Conservation (phyloP, 768 basidiomycete genomes). For the Podaxis sp. region DNA sequence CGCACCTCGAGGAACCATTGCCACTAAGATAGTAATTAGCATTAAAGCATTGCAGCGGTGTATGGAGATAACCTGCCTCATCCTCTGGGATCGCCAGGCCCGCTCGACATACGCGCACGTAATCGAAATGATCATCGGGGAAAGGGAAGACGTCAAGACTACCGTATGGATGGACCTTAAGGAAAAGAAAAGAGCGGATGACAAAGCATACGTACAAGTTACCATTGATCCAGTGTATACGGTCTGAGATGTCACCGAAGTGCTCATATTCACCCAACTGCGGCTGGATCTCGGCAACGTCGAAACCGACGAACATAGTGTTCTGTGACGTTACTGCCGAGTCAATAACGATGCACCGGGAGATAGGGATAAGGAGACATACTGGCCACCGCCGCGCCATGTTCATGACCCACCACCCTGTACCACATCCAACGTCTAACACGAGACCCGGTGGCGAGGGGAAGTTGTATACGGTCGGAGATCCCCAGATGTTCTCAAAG, state of each 20-base stretch:
- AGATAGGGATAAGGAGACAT: slow-evolving; percentile 20
- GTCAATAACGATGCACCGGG: not conserved
- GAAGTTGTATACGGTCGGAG: slow-evolving; percentile 57
- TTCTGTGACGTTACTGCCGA: slow-evolving; percentile 32
- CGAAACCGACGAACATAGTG: slow-evolving; percentile 59
- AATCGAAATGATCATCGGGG: slow-evolving; percentile 55
- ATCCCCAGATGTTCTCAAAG: slow-evolving; percentile 44
- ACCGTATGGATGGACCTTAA: slow-evolving; percentile 8
- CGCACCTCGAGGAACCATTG: slow-evolving; percentile 62
- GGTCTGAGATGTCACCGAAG: slow-evolving; percentile 40
- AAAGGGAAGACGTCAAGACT: slow-evolving; percentile 72
- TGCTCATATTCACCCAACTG: slow-evolving; percentile 36
- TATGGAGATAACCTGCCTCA: slow-evolving; percentile 38
- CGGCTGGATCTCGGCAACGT: slow-evolving; percentile 57
- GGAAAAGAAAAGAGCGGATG: not conserved
- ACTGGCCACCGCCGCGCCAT: slow-evolving; percentile 70
- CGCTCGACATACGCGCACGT: slow-evolving; percentile 62
- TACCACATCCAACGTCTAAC: slow-evolving; percentile 73
- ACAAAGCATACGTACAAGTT: slow-evolving; percentile 58
- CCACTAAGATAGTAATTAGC: slow-evolving; percentile 44
- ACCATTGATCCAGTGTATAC: slow-evolving; percentile 67
- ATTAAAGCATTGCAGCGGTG: slow-evolving; percentile 7
- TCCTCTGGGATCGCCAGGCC: slow-evolving; percentile 74
- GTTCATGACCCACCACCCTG: slow-evolving; percentile 69
- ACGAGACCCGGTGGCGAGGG: slow-evolving; percentile 48